Base-by-base conservation (phyloP, 2,329 filamentous ascomycete genomes). In the Fusarium mexicanum region DNA sequence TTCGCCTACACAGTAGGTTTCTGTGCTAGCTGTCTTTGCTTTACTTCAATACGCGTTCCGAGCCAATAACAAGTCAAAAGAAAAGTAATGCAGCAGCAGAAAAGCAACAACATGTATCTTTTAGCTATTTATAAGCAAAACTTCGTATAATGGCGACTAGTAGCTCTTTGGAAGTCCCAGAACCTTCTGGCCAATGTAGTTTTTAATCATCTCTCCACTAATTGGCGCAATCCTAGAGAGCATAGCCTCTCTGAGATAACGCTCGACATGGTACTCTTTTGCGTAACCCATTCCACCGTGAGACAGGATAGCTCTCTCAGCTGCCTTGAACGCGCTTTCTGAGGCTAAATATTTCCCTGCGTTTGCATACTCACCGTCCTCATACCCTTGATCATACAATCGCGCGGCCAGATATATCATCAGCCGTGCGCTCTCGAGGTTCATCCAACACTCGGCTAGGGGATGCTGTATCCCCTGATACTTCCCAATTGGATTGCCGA, bases 381-480 rank as follows among this genome's bases (percentile, higher is more conserved):
- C 50, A 53, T 53, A 53, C 8, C 50, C 50, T 37, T 53, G n/a
- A 8, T 53, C 50, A 53, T 53, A 53, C 11, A 53, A 18, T 6
- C 35, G 33, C 12, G 68, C 71, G 4, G 71, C 71, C 7, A 57
- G 14, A 37, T 74, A 72, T 33, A 66, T 71, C 55, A 70, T 67
- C 6, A 74, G n/a, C n/a, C 67, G 41, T 8, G 69, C 72, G 10
- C 63, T 68, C 44, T 74, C 64, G 3, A 74, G 72, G 17, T 64
- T 50, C 67, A 71, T 73, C 63, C 61, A 74, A n/a, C 67, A 71
- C 17, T 73, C 67, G 9, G 67, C 61, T 2, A 73, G 46, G 3
- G 67, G 72, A 10, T 74, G 72, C 14, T 68, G 64, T 16, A 74
- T 70, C 2, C 53, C 72, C 22, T 74, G 71, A n/a, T 74, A 67